phyloP scores from a whole-genome alignment of 1,139 yeast genomes.

The Yamadazyma taylorii region DNA sequence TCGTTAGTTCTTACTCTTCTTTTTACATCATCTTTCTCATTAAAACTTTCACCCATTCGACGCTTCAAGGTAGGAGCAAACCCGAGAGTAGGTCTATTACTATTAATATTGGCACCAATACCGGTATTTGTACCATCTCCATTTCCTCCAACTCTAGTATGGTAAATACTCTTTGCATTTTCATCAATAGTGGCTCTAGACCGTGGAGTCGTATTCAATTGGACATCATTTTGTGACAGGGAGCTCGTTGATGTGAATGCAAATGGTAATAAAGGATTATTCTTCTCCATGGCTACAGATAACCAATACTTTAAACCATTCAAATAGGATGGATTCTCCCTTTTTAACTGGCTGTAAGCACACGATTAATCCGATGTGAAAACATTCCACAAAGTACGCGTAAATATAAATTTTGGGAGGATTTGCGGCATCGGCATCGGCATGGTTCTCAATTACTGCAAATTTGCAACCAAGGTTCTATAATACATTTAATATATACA shows the following conservation, averaged over 20 bases:
- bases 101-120: slow-evolving; percentile 5
- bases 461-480: too few relatives aligned
- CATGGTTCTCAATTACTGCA: too few relatives aligned
- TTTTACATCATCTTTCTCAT: slow-evolving; percentile 45
- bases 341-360: too few relatives aligned
- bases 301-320: not conserved
- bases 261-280: slow-evolving; percentile 44
- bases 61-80: slow-evolving; percentile 41
- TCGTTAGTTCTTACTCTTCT: slow-evolving; percentile 34
- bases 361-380: too few relatives aligned
- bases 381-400: not conserved
- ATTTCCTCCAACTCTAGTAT: slow-evolving; percentile 22
- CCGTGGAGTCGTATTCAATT: slow-evolving; percentile 37
- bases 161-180: slow-evolving; percentile 39
- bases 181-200: slow-evolving; percentile 35
- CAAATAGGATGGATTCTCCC: not conserved
- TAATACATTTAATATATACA: too few relatives aligned
- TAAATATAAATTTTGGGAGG: not conserved
- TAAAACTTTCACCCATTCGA: slow-evolving; percentile 48
- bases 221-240: slow-evolving; percentile 26
- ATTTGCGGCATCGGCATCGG: too few relatives aligned
- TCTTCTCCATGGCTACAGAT: slow-evolving; percentile 30
- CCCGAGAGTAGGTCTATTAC: slow-evolving; percentile 22
- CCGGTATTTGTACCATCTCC: slow-evolving; percentile 1
- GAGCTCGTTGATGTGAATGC: slow-evolving; percentile 31